phyloP scores from a whole-genome alignment of 2,329 filamentous ascomycete species.

The Talaromyces sp. region DNA sequence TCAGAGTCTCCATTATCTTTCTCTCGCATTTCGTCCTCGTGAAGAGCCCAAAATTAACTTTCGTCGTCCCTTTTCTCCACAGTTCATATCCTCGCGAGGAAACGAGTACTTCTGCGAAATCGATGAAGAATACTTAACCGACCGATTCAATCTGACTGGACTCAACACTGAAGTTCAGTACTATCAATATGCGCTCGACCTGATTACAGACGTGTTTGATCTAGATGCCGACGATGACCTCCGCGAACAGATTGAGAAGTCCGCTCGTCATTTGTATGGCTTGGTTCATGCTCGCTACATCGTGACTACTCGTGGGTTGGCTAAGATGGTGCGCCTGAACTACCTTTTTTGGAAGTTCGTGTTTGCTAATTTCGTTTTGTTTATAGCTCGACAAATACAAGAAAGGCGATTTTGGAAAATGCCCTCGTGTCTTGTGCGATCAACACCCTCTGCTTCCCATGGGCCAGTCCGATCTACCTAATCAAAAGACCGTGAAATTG shows the following conservation, averaged over 20 bases:
- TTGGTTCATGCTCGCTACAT: constrained; percentile 96
- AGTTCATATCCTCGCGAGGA: constrained; percentile 97
- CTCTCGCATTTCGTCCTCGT: constrained; percentile 19
- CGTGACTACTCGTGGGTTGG: constrained; percentile 86
- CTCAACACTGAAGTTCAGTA: constrained; percentile 97
- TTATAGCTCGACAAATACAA: constrained; percentile 95
- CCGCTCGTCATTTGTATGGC: constrained; percentile 90
- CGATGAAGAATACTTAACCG: constrained; percentile 96
- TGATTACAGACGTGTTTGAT: constrained; percentile 97
- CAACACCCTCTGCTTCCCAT: constrained; percentile 91
- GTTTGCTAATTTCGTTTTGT: constrained; percentile 19
- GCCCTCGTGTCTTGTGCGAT: constrained; percentile 91
- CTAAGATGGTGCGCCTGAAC: constrained; percentile 77
- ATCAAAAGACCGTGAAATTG: constrained; percentile 87
- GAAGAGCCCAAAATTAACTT: constrained; percentile 18
- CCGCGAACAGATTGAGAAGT: constrained; percentile 97
- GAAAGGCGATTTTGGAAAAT: constrained; percentile 96
- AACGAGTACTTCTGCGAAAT: constrained; percentile 99
- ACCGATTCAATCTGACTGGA: constrained; percentile 96
- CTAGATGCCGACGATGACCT: constrained; percentile 98
- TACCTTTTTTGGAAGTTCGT: background rate
- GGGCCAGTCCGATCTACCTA: constrained; percentile 86
- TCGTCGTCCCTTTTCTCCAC: constrained; percentile 23
- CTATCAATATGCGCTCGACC: constrained; percentile 96
- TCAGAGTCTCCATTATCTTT: constrained; percentile 15